Base-by-base conservation (phyloP, 23 red algal genomes). In the Gracilariopsis chorda region DNA sequence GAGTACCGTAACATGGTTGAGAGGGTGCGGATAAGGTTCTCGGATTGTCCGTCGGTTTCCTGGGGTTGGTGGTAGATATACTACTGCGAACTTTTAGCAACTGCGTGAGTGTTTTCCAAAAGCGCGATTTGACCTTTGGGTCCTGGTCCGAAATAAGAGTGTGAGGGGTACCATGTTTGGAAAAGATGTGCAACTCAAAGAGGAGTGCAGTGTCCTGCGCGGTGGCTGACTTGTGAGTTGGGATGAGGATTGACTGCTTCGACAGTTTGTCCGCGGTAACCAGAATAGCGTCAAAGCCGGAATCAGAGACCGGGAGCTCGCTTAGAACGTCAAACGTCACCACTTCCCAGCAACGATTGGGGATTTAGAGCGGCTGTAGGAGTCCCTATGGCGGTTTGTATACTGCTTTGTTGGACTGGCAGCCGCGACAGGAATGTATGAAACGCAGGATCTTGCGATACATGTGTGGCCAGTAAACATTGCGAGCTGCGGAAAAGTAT, bases 261-360 rank as follows among this genome's bases (percentile, higher is more conserved):
- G 76, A 80, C 24, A 80, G 44, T 56, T 80, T 80, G 10, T 55
- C 76, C 45, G 55, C 76, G 24, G 35, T 0, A 28, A 80, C 39
- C 23, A 80, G 24, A 10, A 80, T 34, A 41, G 76, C 76, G 55
- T 55, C 44, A 19, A 19, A 51, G 21, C 45, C 14, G 11, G 23
- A 10, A 24, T 49, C 10, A 7, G 47, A 17, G 10, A 12, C 55
- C 23, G 76, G 76, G 44, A 80, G 25, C 24, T 80, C 42, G 32
- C 28, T 37, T 14, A 80, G 11, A 80, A 80, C 48, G 44, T 80
- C 76, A 20, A 27, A 30, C 23, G 45, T 80, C 43, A 80, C 36
- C 19, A 80, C 34, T 27, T 80, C 44, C 76, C 44, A 80, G 36
- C 17, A 56, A 19, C 21, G 21, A 21, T 24, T 24, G 12, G 76